Evolutionary conservation across 2,329 filamentous ascomycete species (phyloP), one percentile per base, ranked within the genome.

Genomic region (Cladorrhinum sp.): DNA sequence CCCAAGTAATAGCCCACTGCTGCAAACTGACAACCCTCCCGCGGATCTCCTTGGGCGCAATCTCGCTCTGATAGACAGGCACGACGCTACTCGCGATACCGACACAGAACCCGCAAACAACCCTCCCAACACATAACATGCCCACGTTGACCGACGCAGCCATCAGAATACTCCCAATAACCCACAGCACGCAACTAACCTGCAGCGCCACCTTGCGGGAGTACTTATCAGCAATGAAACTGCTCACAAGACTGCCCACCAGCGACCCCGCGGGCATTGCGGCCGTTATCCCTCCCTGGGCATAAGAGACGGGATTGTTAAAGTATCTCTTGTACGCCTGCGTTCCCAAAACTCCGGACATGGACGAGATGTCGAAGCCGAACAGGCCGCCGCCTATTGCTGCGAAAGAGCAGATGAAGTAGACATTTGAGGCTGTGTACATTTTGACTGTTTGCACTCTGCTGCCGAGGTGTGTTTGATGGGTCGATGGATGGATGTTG

Each of bases 361-460:
- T 91, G 49, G 86, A 89, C 59, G 83, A 85, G 68, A 92, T 91
- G 75, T 92, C 90, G 71, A 92, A 92, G 67, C 90, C 90, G 69
- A 92, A 92, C 24, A 92, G 78, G 23, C 83, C 85, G 71, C 88
- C 88, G 66, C 88, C 88, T 64, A 87, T 83, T 68, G 84, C 82
- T 70, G 84, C 84, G 68, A 87, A 86, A 62, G 75, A 76, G 72
- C 84, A 87, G 64, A 86, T 86, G 63, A 79, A 77, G 70, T 87
- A 86, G 53, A 86, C 77, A 69, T 83, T 85, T 62, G 66, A 78
- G 23, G 73, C 73, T 66, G 74, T 72, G 68, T 76, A 78, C 77
- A 79, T 77, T 50, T 36, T 70, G 64, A 51, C n/a, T n/a, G n/a
- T n/a, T n/a, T n/a, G n/a, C n/a, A n/a, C n/a, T n/a, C n/a, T n/a